Percentiles rank a stretch among this genome's conserved stretches.
phyloP scores from a whole-genome alignment of 192 early-diverging fungal species.

The Coemansia javaensis region DNA sequence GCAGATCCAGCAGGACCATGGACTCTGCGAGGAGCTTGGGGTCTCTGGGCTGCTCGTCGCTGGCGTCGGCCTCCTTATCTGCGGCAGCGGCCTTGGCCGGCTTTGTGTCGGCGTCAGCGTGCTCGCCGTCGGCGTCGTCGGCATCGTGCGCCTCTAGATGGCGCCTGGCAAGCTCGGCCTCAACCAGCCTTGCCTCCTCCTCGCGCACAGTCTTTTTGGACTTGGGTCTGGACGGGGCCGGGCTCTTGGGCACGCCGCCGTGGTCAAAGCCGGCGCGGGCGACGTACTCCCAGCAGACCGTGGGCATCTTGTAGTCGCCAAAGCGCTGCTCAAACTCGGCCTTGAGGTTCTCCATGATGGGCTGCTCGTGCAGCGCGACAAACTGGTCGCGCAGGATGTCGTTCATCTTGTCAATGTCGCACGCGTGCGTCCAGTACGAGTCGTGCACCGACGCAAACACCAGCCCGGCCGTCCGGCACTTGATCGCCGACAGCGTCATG shows the following conservation, averaged over 20 bases:
- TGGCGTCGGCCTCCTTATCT: not conserved
- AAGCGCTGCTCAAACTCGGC: slow-evolving; percentile 82
- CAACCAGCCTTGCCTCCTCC: slow-evolving; percentile 13
- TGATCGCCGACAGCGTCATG: slow-evolving; percentile 91
- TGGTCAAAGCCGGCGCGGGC: slow-evolving; percentile 5
- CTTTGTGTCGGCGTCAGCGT: not conserved
- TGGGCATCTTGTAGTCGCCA: slow-evolving; percentile 62
- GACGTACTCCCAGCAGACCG: slow-evolving; percentile 50
- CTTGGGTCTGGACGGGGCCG: not conserved
- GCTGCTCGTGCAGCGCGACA: slow-evolving; percentile 73
- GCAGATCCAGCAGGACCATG: slow-evolving; percentile 14
- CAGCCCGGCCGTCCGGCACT: slow-evolving; percentile 71
- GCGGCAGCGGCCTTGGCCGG: not conserved
- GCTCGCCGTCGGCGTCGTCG: not conserved
- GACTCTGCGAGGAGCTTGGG: slow-evolving; percentile 1
- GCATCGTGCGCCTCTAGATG: slow-evolving; percentile 16
- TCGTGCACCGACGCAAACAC: slow-evolving; percentile 96
- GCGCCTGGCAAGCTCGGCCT: slow-evolving; percentile 17
- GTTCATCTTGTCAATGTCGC: slow-evolving; percentile 83
- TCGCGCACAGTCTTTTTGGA: not conserved
- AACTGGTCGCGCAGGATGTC: slow-evolving; percentile 84
- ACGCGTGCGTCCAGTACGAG: slow-evolving; percentile 97
- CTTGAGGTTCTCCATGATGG: slow-evolving; percentile 79
- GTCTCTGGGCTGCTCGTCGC: slow-evolving; percentile 1
- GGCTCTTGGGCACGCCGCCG: slow-evolving; percentile 6